Evolutionary conservation across 106 monocot species (phyloP).

Genomic region (Xerophyta viscosa): DNA sequence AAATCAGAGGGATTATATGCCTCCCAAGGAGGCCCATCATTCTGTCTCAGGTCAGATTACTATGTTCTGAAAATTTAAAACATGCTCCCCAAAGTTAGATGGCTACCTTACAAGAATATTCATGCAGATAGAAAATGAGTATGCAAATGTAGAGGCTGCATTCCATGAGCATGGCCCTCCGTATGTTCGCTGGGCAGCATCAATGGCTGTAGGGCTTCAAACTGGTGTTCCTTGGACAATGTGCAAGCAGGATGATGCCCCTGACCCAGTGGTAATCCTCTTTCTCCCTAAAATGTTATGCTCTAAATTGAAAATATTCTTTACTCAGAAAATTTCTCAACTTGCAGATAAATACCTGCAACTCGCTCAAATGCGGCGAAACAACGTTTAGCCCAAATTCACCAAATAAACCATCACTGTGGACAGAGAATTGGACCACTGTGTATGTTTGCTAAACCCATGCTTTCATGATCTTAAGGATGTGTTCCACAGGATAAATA

Average conservation of each 20-base stretch:
- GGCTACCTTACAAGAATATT: neutral
- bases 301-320: no score
- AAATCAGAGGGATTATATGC: conserved; percentile 1
- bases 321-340: neutral
- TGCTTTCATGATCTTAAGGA: neutral
- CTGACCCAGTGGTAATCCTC: conserved; percentile 64
- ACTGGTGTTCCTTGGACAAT: conserved; percentile 97
- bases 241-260: conserved; percentile 97
- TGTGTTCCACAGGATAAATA: no score
- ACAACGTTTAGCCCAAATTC: conserved; percentile 81
- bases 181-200: conserved; percentile 81
- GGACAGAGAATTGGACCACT: conserved; percentile 96
- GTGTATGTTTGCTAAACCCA: conserved; percentile 27
- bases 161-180: conserved; percentile 51
- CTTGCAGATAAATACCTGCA: conserved; percentile 79
- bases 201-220: conserved; percentile 61
- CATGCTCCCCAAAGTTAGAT: neutral
- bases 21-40: conserved; percentile 7
- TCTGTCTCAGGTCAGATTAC: neutral
- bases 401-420: conserved; percentile 72
- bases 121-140: conserved; percentile 84
- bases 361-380: conserved; percentile 68
- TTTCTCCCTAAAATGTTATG: neutral
- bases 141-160: conserved; percentile 44
- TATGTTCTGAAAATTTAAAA: neutral